These are phyloP conservation scores for Rhododendron ovatum DNA, from an alignment of 148 eudicot species.

Conservation along the genomic window DNA sequence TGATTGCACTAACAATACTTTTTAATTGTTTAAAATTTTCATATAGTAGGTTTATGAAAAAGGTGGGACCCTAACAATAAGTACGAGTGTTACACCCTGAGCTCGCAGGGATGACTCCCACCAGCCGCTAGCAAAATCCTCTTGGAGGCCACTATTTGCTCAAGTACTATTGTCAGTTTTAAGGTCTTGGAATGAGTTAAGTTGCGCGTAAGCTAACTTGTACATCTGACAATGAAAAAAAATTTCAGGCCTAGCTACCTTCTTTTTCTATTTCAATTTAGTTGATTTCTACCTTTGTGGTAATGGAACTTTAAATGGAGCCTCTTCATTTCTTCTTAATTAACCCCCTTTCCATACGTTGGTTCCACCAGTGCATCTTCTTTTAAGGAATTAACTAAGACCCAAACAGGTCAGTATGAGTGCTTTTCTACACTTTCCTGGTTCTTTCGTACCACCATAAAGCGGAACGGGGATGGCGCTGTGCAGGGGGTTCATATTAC, in stretches of 20 bases:
- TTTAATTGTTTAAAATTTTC: not conserved
- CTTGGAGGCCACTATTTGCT: not conserved
- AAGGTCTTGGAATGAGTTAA: not conserved
- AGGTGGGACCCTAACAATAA: not conserved
- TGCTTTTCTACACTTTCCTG: not conserved
- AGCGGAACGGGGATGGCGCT: too few species aligned
- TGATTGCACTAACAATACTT: not conserved
- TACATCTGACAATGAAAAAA: not conserved
- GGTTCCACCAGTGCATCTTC: not conserved
- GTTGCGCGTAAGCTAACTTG: too few species aligned
- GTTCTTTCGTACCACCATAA: too few species aligned
- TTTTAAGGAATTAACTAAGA: not conserved
- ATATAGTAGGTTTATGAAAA: not conserved
- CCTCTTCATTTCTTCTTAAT: not conserved
- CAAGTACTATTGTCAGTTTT: too few species aligned
- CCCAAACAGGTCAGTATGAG: not conserved
- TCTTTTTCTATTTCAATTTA: not conserved
- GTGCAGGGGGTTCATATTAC: too few species aligned
- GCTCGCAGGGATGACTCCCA: not conserved
- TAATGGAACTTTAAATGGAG: slow-evolving; percentile 2
- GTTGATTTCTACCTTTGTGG: not conserved
- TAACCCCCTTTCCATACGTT: not conserved
- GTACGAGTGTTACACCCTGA: not conserved
- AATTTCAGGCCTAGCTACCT: not conserved
- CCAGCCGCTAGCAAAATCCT: not conserved